Conservation (phyloP, 306 rosid genomes). For the Prunus mira region DNA sequence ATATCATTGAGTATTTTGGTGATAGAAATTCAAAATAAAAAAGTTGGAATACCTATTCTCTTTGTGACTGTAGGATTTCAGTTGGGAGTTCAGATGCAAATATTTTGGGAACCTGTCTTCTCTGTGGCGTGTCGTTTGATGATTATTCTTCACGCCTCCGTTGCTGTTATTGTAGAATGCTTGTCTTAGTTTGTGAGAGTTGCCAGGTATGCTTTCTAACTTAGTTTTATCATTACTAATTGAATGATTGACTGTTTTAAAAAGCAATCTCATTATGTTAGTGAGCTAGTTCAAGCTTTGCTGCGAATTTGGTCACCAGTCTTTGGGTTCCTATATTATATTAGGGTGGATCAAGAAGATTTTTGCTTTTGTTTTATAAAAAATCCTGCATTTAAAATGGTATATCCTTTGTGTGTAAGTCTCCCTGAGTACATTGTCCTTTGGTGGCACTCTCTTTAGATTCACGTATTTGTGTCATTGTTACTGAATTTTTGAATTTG, state of each 20-base stretch:
- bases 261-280: too few species aligned
- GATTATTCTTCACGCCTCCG: constrained; percentile 84
- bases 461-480: not conserved
- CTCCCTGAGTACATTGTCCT: not conserved
- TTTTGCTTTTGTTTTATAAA: not conserved
- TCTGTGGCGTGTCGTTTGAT: constrained; percentile 63
- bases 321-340: not conserved
- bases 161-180: constrained; percentile 82
- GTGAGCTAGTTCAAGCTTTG: not conserved
- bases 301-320: not conserved
- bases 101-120: constrained; percentile 64
- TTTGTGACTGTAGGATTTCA: constrained; percentile 60
- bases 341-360: not conserved
- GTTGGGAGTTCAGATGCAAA: constrained; percentile 78
- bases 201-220: constrained; percentile 62
- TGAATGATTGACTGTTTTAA: not conserved
- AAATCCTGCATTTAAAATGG: not conserved
- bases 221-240: constrained; percentile 1
- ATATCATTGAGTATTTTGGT: not conserved
- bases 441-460: not conserved
- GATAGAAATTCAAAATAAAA: not conserved
- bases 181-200: constrained; percentile 67
- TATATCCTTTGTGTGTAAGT: not conserved
- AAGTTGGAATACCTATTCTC: constrained; percentile 23
- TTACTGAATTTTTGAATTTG: constrained; percentile 26